Evolutionary conservation across 140 eudicot species (phyloP), one percentile per base, ranked within the genome.

Genomic region (Cichorium intybus): DNA sequence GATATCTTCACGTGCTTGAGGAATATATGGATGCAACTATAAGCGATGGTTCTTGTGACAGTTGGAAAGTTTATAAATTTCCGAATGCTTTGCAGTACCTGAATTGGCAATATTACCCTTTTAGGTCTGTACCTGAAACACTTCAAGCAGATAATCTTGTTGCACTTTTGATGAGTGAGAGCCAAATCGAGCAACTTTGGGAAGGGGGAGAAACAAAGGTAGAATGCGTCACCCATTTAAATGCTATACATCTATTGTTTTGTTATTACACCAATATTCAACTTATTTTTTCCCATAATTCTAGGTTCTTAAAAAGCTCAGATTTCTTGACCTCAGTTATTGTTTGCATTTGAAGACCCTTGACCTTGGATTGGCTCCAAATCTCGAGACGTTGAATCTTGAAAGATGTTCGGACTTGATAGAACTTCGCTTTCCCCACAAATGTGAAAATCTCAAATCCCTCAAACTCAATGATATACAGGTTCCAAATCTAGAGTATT

Each of bases 161-260:
- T 34, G 18, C 22, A 20, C 49, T 34, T 34, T 11, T 20, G 15
- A 20, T 59, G 20, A 0, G 0, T 20, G 2, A 2, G 0, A 34
- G 28, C 29, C 10, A 10, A 7, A 20, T 59, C 5, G 10, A 3
- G 5, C 50, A 34, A 35, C 65, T 59, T 59, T 59, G 65, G 65
- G 26, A 59, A 59, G 65, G 28, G 65, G 29, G 50, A 35, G 49
- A 59, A 17, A 59, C 1, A 59, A 59, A 33, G 64, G 64, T 59
- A 57, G 54, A 27, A n/a, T 22, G 8, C 17, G 1, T 51, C 1
- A 22, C 5, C 10, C 5, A 21, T 31, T 29, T 12, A 15, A 56
- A 9, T 31, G 23, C 24, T 21, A 29, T 28, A 18, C 49, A 34
- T 20, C 10, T 31, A 10, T 10, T 33, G 29, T 8, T 34, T 59